Base-by-base conservation (phyloP, 768 basidiomycete genomes). In the Saitozyma sp. region DNA sequence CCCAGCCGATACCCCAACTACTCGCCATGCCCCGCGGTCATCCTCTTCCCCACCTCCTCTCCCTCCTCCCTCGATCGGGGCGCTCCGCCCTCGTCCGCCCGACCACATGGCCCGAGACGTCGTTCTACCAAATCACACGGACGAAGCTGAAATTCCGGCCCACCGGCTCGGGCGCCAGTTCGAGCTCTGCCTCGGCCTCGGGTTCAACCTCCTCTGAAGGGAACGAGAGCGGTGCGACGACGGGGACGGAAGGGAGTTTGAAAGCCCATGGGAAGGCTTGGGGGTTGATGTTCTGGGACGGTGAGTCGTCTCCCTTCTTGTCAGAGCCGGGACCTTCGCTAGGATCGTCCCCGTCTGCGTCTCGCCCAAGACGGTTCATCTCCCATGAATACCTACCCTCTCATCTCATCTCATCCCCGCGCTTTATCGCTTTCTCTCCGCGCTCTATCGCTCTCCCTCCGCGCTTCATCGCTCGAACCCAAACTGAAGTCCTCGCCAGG, bases 91-190 rank as follows among this genome's bases (percentile, higher is more conserved):
- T 66, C 39, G 54, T 66, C 46, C 53, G 56, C 7, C 62, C 61
- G 14, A 29, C 46, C 2, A 43, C n/a, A 9, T 16, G 16, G 20
- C 54, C 56, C 17, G 11, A 46, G 1, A 19, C 39, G 8, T 17
- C 57, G 50, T 63, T 62, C 38, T 67, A 64, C 51, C 49, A 50
- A 29, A 55, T 70, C 19, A 70, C 66, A 2, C 54, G 63, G 6
- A 56, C 63, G 2, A 62, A 59, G 45, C 50, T 70, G 46, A 67
- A 64, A 41, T 70, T 64, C 45, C 50, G 65, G 5, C 20, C 16
- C 9, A 52, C 14, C 19, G 29, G 14, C 11, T 17, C 17, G 52
- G 52, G 42, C 54, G 55, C 29, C 50, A 38, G 37, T 46, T 11
- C 43, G 46, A 16, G 38, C 8, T 29, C 29, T 3, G 57, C 48